Evolutionary conservation across 2,329 filamentous ascomycete species (phyloP).

Genomic region (Aaosphaeria arxii): DNA sequence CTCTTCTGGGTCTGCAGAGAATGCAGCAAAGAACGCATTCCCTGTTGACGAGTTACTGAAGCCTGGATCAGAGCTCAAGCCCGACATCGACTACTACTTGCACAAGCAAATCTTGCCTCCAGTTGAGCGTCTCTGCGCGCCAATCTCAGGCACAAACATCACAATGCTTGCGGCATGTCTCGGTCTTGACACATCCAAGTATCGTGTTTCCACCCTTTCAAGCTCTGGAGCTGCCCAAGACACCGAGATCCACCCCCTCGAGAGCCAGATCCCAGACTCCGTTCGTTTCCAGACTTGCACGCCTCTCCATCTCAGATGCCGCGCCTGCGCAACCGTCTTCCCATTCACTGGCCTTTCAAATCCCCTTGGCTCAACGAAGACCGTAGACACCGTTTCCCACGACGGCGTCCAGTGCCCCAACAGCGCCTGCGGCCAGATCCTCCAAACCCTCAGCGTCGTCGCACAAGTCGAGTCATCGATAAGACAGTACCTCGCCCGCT

Average conservation of each 20-base stretch:
- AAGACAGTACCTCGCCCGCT: slow-evolving; percentile 71
- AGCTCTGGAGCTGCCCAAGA: slow-evolving; percentile 44
- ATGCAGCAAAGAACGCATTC: slow-evolving; percentile 83
- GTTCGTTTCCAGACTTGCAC: slow-evolving; percentile 82
- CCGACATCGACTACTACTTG: slow-evolving; percentile 97
- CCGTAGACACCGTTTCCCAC: slow-evolving; percentile 57
- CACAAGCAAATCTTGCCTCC: slow-evolving; percentile 98
- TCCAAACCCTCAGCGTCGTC: slow-evolving; percentile 71
- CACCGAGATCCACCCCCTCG: slow-evolving; percentile 73
- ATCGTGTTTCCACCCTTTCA: slow-evolving; percentile 65
- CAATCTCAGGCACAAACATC: slow-evolving; percentile 89
- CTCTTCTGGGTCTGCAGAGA: slow-evolving; percentile 60
- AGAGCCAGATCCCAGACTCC: slow-evolving; percentile 89
- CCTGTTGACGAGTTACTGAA: slow-evolving; percentile 82
- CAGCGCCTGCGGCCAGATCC: slow-evolving; percentile 58
- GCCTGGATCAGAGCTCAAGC: slow-evolving; percentile 68
- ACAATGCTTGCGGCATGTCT: slow-evolving; percentile 88
- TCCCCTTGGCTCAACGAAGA: slow-evolving; percentile 11
- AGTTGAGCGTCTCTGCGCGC: slow-evolving; percentile 94
- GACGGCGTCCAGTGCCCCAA: slow-evolving; percentile 71
- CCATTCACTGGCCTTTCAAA: slow-evolving; percentile 71
- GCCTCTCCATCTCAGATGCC: slow-evolving; percentile 75
- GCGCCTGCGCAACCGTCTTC: slow-evolving; percentile 70
- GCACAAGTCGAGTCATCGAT: slow-evolving; percentile 86
- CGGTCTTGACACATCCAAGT: slow-evolving; percentile 85